Percentiles rank a stretch among this genome's conserved stretches.
phyloP scores from a whole-genome alignment of 371 early-diverging fungal species.

The Rhizopus sp. region DNA sequence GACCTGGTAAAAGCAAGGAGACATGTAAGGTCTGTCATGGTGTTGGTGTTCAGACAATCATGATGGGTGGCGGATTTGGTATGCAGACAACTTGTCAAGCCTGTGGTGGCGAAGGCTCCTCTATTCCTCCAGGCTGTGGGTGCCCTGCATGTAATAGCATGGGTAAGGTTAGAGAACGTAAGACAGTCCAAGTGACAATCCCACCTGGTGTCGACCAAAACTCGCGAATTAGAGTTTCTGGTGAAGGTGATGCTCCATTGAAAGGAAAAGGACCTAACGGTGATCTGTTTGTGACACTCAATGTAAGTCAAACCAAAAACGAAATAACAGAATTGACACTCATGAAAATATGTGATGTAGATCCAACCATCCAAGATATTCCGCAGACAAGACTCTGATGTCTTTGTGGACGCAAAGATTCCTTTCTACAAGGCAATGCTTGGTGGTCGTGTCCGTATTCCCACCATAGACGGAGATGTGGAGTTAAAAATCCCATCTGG shows the following conservation, averaged over 20 bases:
- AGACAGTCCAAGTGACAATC: conserved; percentile 68
- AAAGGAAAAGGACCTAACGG: conserved; percentile 74
- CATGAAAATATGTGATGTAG: conserved; percentile 13
- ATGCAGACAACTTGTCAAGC: conserved; percentile 76
- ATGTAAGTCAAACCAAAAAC: conserved; percentile 4
- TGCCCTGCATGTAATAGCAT: conserved; percentile 81
- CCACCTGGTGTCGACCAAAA: conserved; percentile 70
- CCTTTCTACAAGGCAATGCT: conserved; percentile 86
- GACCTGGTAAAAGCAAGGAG: conserved; percentile 66
- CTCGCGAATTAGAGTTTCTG: conserved; percentile 68
- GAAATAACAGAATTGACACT: not conserved
- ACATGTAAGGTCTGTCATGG: conserved; percentile 80
- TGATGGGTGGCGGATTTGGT: conserved; percentile 73
- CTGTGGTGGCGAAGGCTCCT: conserved; percentile 80
- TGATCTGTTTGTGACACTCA: conserved; percentile 70
- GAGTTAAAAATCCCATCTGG: conserved; percentile 84
- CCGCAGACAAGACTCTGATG: conserved; percentile 77
- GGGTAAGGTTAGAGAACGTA: conserved; percentile 71
- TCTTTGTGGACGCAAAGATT: conserved; percentile 69
- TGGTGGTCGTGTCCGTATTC: conserved; percentile 84
- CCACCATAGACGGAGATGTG: conserved; percentile 91
- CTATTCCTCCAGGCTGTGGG: conserved; percentile 56
- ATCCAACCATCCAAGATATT: conserved; percentile 67
- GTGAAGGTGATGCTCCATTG: conserved; percentile 77
- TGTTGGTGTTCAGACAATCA: conserved; percentile 78